These are phyloP conservation scores for Abrus pulchellus DNA, from an alignment of 306 rosid genomes.

Conservation along the genomic window DNA sequence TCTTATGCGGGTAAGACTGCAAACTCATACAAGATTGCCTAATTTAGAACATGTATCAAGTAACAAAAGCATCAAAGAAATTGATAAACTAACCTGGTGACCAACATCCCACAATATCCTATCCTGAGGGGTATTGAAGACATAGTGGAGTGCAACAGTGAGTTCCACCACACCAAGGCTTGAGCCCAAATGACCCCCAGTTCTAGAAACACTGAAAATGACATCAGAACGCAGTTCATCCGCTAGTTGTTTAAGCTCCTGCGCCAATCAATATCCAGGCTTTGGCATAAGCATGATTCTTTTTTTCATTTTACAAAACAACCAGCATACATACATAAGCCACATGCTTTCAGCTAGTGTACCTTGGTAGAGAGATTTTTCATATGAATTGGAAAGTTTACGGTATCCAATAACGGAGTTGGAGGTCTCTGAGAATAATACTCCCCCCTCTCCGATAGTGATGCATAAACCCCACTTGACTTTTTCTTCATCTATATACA, in stretches of 20 bases:
- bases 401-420: slow-evolving; percentile 90
- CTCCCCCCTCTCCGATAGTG: slow-evolving; percentile 80
- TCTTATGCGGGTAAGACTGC: slow-evolving; percentile 96
- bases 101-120: slow-evolving; percentile 98
- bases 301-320: not conserved
- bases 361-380: slow-evolving; percentile 95
- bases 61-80: slow-evolving; percentile 27
- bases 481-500: slow-evolving; percentile 64
- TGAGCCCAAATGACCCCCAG: slow-evolving; percentile 98
- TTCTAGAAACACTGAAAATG: slow-evolving; percentile 91
- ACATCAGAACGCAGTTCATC: slow-evolving; percentile 96
- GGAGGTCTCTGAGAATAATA: slow-evolving; percentile 85
- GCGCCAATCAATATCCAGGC: slow-evolving; percentile 31
- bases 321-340: not conserved
- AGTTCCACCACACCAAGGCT: slow-evolving; percentile 97
- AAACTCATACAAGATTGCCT: slow-evolving; percentile 41
- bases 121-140: slow-evolving; percentile 90
- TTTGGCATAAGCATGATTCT: slow-evolving; percentile 18
- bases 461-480: slow-evolving; percentile 69
- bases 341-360: slow-evolving; percentile 18
- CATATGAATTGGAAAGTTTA: slow-evolving; percentile 94
- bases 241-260: slow-evolving; percentile 92
- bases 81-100: slow-evolving; percentile 76
- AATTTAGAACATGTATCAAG: slow-evolving; percentile 1
- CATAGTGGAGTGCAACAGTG: slow-evolving; percentile 96